phyloP scores from a whole-genome alignment of 371 early-diverging fungal genomes.

The Syncephalastrum contaminatum region DNA sequence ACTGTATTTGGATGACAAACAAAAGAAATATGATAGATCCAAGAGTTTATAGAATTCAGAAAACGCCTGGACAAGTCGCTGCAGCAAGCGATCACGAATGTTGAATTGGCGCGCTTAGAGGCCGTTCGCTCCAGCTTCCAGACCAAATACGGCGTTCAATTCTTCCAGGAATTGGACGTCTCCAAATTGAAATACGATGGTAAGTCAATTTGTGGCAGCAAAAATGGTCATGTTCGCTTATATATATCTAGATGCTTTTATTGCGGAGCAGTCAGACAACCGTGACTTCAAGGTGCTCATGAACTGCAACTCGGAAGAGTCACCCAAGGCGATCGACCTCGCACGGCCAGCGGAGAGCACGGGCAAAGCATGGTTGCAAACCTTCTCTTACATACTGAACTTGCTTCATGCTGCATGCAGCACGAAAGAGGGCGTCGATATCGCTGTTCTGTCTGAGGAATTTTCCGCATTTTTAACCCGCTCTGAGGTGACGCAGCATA shows the following conservation, averaged over 20 bases:
- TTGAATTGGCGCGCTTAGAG: conserved; percentile 60
- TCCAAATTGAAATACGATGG: conserved; percentile 51
- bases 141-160: conserved; percentile 52
- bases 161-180: conserved; percentile 59
- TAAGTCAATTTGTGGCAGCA: neutral
- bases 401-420: conserved; percentile 29
- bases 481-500: conserved; percentile 14
- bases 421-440: conserved; percentile 25
- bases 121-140: conserved; percentile 52
- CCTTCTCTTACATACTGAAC: conserved; percentile 31
- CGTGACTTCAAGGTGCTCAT: conserved; percentile 62
- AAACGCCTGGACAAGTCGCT: conserved; percentile 70
- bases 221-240: neutral
- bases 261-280: conserved; percentile 53
- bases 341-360: conserved; percentile 42
- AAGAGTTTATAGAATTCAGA: conserved; percentile 85
- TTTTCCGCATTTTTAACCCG: conserved; percentile 16
- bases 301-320: conserved; percentile 47
- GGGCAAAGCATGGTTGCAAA: conserved; percentile 33
- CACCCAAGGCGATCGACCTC: conserved; percentile 34
- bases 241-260: conserved; percentile 19
- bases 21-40: conserved; percentile 35
- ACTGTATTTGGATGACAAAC: no score
- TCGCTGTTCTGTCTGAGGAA: conserved; percentile 14
- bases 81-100: conserved; percentile 62